A percentile compares a stretch with the other conserved stretches of the same genome.
These are phyloP conservation scores for Melocanna baccifera DNA, from an alignment of 176 grass and related monocot species.

Conservation along the genomic window DNA sequence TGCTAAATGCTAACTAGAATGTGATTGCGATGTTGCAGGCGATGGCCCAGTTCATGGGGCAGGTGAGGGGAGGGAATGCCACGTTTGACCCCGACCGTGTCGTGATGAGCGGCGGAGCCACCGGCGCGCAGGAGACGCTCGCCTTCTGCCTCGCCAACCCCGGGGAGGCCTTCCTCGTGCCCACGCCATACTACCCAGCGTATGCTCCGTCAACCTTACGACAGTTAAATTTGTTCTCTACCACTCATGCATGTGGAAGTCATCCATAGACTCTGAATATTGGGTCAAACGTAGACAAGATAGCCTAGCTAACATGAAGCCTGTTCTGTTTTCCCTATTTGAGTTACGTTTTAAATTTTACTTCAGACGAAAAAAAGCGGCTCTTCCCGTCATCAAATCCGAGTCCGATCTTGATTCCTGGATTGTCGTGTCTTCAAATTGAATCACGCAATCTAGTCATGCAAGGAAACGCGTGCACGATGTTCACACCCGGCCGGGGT, in stretches of 20 bases:
- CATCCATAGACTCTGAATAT: background rate
- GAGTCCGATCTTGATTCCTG: background rate
- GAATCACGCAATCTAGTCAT: background rate
- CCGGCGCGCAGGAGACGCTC: constrained; percentile 75
- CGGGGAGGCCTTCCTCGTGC: constrained; percentile 83
- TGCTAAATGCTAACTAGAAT: background rate
- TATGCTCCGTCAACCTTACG: constrained; percentile 32
- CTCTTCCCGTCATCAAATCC: background rate
- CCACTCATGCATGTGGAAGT: background rate
- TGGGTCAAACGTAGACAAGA: constrained; percentile 1
- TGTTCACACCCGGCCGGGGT: background rate
- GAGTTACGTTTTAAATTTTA: constrained; percentile 29
- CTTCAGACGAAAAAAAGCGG: background rate
- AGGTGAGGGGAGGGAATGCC: constrained; percentile 65
- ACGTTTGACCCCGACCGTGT: constrained; percentile 64
- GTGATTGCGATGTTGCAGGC: constrained; percentile 52
- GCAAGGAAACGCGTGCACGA: background rate
- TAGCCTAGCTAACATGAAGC: background rate
- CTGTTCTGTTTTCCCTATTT: background rate
- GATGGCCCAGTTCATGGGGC: constrained; percentile 84
- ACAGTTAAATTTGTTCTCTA: background rate
- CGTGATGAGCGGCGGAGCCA: constrained; percentile 86
- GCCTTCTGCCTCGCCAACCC: constrained; percentile 96
- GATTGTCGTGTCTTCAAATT: background rate
- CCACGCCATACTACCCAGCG: constrained; percentile 87